phyloP scores from a whole-genome alignment of 176 grass and related monocot species.

The Dendrocalamus sinicus region DNA sequence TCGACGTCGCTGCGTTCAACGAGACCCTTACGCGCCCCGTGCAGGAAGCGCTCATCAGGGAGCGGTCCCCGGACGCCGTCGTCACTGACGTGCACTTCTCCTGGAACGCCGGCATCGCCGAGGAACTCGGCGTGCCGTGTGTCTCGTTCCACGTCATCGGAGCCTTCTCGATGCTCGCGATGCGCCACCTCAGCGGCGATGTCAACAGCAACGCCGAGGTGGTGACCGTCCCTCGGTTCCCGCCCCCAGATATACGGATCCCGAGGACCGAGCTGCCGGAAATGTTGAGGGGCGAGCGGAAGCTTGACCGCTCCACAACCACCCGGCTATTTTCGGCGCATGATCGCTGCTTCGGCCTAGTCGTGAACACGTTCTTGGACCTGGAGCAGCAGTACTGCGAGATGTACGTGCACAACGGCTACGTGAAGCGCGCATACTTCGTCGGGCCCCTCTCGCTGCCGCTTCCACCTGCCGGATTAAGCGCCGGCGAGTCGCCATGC shows the following conservation, averaged over 20 bases:
- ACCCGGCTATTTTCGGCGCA: accelerated
- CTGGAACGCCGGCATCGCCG: slow-evolving; percentile 13
- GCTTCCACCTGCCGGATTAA: neutral
- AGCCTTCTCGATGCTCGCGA: slow-evolving; percentile 23
- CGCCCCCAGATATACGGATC: neutral
- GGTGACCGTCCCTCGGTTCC: slow-evolving; percentile 15
- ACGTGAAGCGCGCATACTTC: slow-evolving; percentile 3
- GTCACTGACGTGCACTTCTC: slow-evolving; percentile 36
- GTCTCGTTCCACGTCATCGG: slow-evolving; percentile 2
- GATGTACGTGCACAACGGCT: neutral
- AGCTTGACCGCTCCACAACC: accelerated
- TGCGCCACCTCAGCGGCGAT: neutral
- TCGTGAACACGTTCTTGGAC: slow-evolving; percentile 40
- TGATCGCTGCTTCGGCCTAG: neutral
- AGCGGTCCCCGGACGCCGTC: slow-evolving; percentile 23
- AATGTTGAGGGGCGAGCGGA: neutral
- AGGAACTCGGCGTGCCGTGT: neutral
- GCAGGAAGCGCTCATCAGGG: neutral
- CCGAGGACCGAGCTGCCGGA: slow-evolving; percentile 21
- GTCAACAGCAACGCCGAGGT: neutral
- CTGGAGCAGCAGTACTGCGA: slow-evolving; percentile 25
- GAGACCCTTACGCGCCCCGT: neutral
- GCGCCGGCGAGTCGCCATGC: neutral
- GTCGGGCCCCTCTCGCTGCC: slow-evolving; percentile 37
- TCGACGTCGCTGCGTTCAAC: neutral